A percentile compares a stretch with the other conserved stretches of the same genome.
Conservation (phyloP, 2,329 filamentous ascomycete genomes). For the Piedraia hortae region DNA sequence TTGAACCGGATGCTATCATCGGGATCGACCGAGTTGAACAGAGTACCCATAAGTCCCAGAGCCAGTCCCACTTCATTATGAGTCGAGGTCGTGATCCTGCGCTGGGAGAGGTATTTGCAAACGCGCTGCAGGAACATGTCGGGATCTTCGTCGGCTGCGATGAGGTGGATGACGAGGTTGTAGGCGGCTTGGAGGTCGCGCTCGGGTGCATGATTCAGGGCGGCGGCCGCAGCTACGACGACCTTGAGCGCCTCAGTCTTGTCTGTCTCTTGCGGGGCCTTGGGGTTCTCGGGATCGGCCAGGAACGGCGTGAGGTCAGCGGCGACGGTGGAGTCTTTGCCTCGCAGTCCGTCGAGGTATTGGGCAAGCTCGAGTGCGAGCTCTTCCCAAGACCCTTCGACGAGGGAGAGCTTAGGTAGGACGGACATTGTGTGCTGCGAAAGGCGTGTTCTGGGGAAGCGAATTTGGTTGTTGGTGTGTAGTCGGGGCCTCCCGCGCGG, state of each 20-base stretch:
- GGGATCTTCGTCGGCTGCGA: conserved; percentile 51
- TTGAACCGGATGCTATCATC: conserved; percentile 62
- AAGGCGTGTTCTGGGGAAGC: too few species aligned
- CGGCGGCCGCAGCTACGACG: conserved; percentile 52
- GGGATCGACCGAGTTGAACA: conserved; percentile 76
- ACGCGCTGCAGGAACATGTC: conserved; percentile 68
- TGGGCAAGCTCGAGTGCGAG: conserved; percentile 82
- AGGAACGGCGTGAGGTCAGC: conserved; percentile 44
- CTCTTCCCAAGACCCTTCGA: conserved; percentile 86
- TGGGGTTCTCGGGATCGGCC: conserved; percentile 4
- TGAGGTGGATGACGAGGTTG: conserved; percentile 85
- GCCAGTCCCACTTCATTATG: conserved; percentile 63
- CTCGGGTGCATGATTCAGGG: conserved; percentile 66
- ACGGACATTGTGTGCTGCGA: too few species aligned
- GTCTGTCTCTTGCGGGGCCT: conserved; percentile 22
- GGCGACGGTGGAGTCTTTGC: conserved; percentile 27
- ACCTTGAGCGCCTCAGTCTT: conserved; percentile 69
- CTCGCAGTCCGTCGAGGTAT: conserved; percentile 61
- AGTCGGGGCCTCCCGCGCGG: too few species aligned
- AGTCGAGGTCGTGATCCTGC: conserved; percentile 63
- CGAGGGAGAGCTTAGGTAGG: conserved; percentile 33
- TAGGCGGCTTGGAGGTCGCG: conserved; percentile 92
- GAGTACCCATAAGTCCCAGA: conserved; percentile 69
- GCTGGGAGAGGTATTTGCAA: conserved; percentile 68
- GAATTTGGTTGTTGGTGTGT: too few species aligned